These are phyloP conservation scores for Melanopsichium pennsylvanicum DNA, from an alignment of 1,284 basidiomycete genomes.

Conservation along the genomic window DNA sequence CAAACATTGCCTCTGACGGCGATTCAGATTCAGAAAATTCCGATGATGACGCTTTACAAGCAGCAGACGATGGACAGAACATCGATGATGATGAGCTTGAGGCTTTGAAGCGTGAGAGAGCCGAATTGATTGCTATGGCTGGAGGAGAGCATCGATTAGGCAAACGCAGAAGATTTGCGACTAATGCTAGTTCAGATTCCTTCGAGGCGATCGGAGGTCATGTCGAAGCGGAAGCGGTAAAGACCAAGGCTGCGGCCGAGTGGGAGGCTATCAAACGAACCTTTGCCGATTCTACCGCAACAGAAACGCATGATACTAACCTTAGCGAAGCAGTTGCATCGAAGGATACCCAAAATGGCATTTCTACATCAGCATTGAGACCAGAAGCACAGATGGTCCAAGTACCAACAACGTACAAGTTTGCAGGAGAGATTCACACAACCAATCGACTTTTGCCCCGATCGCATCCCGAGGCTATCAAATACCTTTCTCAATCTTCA, in stretches of 20 bases:
- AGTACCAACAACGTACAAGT: constrained; percentile 43
- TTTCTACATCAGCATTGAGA: background rate
- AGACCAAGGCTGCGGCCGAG: constrained; percentile 14
- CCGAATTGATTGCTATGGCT: constrained; percentile 23
- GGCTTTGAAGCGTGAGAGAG: constrained; percentile 27
- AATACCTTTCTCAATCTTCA: constrained; percentile 35
- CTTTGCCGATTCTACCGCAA: background rate
- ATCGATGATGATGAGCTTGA: constrained; percentile 40
- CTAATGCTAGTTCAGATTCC: background rate
- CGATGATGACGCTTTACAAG: background rate
- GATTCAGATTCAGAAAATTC: constrained; percentile 10
- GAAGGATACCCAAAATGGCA: background rate
- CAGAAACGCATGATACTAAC: too few species aligned
- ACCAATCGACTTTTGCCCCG: constrained; percentile 31
- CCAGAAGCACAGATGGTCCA: constrained; percentile 38
- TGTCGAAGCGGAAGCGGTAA: constrained; percentile 3
- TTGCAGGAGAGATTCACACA: constrained; percentile 43
- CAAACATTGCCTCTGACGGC: background rate
- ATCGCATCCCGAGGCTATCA: constrained; percentile 50
- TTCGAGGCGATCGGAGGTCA: background rate
- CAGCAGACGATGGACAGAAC: background rate
- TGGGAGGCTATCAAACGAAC: constrained; percentile 33
- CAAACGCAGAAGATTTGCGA: constrained; percentile 22
- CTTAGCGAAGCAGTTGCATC: too few species aligned
- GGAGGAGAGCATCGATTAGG: constrained; percentile 33